Conservation (phyloP, 1,139 yeast species). For the Sugiyamaella paludigena region DNA sequence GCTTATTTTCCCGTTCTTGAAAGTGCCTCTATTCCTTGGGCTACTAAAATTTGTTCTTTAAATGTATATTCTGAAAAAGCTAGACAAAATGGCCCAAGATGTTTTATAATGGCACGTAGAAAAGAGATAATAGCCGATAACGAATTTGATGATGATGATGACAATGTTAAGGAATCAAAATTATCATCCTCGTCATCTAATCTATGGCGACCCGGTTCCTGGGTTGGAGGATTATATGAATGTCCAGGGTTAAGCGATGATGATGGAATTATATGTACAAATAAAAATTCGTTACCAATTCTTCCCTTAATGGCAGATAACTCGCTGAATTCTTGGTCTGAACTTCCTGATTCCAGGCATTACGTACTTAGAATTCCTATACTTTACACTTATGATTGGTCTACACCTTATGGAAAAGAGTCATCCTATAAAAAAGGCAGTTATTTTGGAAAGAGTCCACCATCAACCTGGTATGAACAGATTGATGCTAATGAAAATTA, state of each 20-base stretch:
- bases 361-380: slow-evolving; percentile 18
- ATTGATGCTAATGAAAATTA: slow-evolving; percentile 22
- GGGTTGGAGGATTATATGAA: slow-evolving; percentile 62
- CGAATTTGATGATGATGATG: neutral
- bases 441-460: neutral
- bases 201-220: slow-evolving; percentile 38
- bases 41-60: slow-evolving; percentile 14
- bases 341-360: slow-evolving; percentile 19
- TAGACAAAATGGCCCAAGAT: slow-evolving; percentile 6
- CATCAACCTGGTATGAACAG: slow-evolving; percentile 16
- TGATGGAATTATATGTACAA: slow-evolving; percentile 24
- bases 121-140: slow-evolving; percentile 1
- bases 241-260: slow-evolving; percentile 42
- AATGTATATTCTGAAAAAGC: slow-evolving; percentile 2
- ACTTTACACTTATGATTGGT: slow-evolving; percentile 10
- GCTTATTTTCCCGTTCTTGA: slow-evolving; percentile 24
- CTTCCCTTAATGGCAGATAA: slow-evolving; percentile 28
- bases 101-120: slow-evolving; percentile 15
- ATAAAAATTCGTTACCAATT: slow-evolving; percentile 25
- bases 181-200: too few species aligned
- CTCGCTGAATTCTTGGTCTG: slow-evolving; percentile 20
- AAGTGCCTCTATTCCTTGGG: slow-evolving; percentile 12
- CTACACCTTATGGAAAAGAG: neutral
- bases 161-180: neutral
- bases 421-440: neutral